phyloP scores from a whole-genome alignment of 176 grass and related monocot genomes.

The Triticum timopheevii region DNA sequence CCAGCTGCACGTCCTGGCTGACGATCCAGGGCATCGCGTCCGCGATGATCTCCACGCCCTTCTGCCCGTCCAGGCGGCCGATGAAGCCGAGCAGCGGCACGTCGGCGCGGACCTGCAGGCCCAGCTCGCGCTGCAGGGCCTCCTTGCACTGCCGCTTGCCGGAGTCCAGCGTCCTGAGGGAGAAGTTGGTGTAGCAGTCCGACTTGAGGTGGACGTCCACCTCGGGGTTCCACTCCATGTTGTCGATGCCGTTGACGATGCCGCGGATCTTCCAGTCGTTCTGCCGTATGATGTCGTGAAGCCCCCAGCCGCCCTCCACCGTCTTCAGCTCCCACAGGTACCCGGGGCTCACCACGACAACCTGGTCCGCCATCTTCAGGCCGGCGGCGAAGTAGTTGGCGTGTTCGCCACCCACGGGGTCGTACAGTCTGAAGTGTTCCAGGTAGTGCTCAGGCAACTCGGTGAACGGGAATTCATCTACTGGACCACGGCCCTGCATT shows the following conservation, averaged over 20 bases:
- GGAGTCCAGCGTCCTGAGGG: slow-evolving; percentile 38
- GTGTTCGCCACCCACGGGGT: slow-evolving; percentile 81
- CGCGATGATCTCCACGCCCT: slow-evolving; percentile 86
- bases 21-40: slow-evolving; percentile 88
- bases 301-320: slow-evolving; percentile 83
- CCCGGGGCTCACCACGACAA: slow-evolving; percentile 75
- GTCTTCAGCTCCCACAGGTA: slow-evolving; percentile 96
- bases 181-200: slow-evolving; percentile 83
- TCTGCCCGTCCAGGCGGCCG: slow-evolving; percentile 79
- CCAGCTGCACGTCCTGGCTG: slow-evolving; percentile 81
- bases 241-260: slow-evolving; percentile 95
- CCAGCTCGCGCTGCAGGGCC: slow-evolving; percentile 73
- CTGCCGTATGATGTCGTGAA: slow-evolving; percentile 70
- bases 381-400: slow-evolving; percentile 82
- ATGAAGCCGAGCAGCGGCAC: slow-evolving; percentile 82
- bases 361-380: slow-evolving; percentile 72
- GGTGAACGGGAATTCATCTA: slow-evolving; percentile 56
- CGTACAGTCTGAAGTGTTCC: slow-evolving; percentile 73
- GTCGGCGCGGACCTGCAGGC: slow-evolving; percentile 50
- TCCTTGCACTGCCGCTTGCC: slow-evolving; percentile 85
- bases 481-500: slow-evolving; percentile 73
- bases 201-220: slow-evolving; percentile 67
- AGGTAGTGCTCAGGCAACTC: slow-evolving; percentile 76
- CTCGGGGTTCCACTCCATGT: slow-evolving; percentile 73
- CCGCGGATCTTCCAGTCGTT: slow-evolving; percentile 74